Conservation (phyloP, 306 rosid genomes). For the Prunus armeniaca region DNA sequence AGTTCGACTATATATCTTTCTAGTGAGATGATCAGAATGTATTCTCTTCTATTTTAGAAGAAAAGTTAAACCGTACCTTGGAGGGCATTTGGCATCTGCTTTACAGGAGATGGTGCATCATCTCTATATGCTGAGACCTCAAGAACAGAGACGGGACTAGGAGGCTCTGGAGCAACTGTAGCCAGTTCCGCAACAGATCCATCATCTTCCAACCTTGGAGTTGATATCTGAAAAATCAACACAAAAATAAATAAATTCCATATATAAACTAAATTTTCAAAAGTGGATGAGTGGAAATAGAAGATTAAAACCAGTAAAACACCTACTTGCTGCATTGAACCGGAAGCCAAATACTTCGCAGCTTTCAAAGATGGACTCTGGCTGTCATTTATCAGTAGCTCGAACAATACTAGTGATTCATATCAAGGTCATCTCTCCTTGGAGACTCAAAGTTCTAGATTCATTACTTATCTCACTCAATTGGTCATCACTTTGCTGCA, state of each 20-base stretch:
- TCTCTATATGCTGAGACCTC: conserved; percentile 63
- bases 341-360: conserved; percentile 40
- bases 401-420: conserved; percentile 42
- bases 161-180: conserved; percentile 53
- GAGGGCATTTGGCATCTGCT: conserved; percentile 44
- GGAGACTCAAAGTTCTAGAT: conserved; percentile 52
- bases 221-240: conserved; percentile 48
- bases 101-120: conserved; percentile 53
- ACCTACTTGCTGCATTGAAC: conserved; percentile 52
- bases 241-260: not conserved
- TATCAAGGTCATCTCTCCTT: conserved; percentile 62
- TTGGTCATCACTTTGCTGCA: conserved; percentile 53
- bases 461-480: conserved; percentile 66
- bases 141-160: conserved; percentile 84
- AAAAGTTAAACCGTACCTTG: conserved; percentile 45
- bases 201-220: conserved; percentile 46
- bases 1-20: not conserved
- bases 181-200: conserved; percentile 53
- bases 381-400: conserved; percentile 34
- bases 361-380: conserved; percentile 48
- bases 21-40: not conserved
- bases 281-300: conserved; percentile 20
- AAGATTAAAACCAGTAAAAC: conserved; percentile 10
- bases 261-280: conserved; percentile 2
- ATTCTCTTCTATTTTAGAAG: not conserved